Evolutionary conservation across 176 grass and related monocot genomes (phyloP).

Genomic region (Cenchrus fungigraminus): DNA sequence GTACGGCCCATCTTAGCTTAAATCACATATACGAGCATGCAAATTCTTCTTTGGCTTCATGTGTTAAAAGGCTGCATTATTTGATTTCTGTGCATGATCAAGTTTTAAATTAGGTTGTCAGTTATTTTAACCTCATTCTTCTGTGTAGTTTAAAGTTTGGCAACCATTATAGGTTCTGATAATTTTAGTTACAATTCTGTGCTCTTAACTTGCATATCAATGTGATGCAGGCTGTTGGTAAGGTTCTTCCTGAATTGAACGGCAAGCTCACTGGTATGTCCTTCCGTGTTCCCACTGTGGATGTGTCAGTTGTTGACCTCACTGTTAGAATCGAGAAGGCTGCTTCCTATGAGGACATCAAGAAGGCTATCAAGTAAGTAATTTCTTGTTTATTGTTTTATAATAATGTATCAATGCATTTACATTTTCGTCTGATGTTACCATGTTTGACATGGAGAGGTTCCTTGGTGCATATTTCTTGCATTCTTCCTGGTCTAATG

Average conservation of each 20-base stretch:
- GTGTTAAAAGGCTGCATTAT: neutral
- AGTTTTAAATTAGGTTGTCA: neutral
- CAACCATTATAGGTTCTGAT: neutral
- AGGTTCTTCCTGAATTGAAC: constrained; percentile 79
- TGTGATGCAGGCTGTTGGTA: constrained; percentile 64
- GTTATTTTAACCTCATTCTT: neutral
- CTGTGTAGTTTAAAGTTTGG: neutral
- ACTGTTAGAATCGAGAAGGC: constrained; percentile 65
- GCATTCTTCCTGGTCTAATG: neutral
- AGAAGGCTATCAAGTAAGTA: constrained; percentile 71
- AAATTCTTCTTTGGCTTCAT: neutral
- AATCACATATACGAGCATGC: neutral
- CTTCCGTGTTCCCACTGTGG: constrained; percentile 74
- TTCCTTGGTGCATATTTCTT: neutral
- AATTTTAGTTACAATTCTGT: neutral
- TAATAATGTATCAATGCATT: neutral
- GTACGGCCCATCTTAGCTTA: too few relatives aligned
- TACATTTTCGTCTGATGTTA: too few relatives aligned
- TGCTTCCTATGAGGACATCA: constrained; percentile 66
- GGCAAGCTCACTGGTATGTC: constrained; percentile 81
- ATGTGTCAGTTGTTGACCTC: constrained; percentile 85
- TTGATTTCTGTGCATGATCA: neutral
- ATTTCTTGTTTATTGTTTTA: neutral
- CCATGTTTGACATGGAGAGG: neutral
- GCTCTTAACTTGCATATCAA: neutral